Evolutionary conservation across 1,284 basidiomycete genomes (phyloP), one percentile per base, ranked within the genome.

Genomic region (Marasmius oreades): DNA sequence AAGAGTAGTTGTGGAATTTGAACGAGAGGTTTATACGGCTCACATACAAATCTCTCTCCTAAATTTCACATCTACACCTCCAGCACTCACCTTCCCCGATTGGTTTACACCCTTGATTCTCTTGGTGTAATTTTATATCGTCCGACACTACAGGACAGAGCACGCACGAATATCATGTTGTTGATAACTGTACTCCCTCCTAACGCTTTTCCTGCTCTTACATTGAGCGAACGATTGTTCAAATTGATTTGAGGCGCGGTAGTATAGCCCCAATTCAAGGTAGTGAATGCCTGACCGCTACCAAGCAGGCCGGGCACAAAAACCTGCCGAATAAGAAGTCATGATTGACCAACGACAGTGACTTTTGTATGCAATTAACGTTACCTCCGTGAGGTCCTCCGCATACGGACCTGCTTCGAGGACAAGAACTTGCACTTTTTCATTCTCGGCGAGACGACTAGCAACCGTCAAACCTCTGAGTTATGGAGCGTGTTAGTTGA

Each of bases 91-190:
- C n/a, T n/a, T n/a, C n/a, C n/a, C n/a, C n/a, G n/a, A n/a, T n/a
- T n/a, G n/a, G n/a, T n/a, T n/a, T n/a, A n/a, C n/a, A n/a, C n/a
- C n/a, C n/a, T n/a, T n/a, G n/a, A n/a, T n/a, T n/a, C n/a, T n/a
- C n/a, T n/a, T n/a, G n/a, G n/a, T n/a, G n/a, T n/a, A n/a, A n/a
- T n/a, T n/a, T n/a, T n/a, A n/a, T n/a, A n/a, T n/a, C n/a, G n/a
- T n/a, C n/a, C n/a, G n/a, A n/a, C n/a, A 36, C 14, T 24, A 39
- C 20, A 31, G 8, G 51, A 18, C 8, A 22, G 24, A 46, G 0
- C 7, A 59, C 68, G n/a, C 33, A 69, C 69, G 52, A 68, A 66
- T 4, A 70, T 67, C 69, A 70, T 70, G 48, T 57, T 62, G 61
- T 61, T 64, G 62, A 69, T 68, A 12, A 67, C 59, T 0, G 67